A percentile compares a stretch with the other conserved stretches of the same genome.
phyloP scores from a whole-genome alignment of 805 yeast genomes.

The Ogataea kodamae region DNA sequence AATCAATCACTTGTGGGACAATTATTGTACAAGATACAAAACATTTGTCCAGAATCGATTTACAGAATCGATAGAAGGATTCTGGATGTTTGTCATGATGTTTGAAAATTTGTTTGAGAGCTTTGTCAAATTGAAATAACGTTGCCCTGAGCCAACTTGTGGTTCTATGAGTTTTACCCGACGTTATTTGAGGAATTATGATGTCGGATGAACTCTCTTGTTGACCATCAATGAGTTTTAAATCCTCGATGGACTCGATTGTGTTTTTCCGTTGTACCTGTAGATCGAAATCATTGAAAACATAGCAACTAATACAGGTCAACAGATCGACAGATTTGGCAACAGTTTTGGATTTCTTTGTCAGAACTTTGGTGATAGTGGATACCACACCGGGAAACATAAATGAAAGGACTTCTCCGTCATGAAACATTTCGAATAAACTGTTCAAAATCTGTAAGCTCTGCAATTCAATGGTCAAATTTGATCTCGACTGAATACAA shows the following conservation, averaged over 20 bases:
- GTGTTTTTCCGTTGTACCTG: conserved; percentile 16
- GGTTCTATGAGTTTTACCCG: conserved; percentile 35
- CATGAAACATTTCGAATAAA: conserved; percentile 35
- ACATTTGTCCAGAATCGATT: conserved; percentile 32
- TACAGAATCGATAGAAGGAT: conserved; percentile 31
- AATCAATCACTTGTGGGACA: conserved; percentile 35
- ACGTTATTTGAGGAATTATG: conserved; percentile 15
- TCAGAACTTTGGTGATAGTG: conserved; percentile 35
- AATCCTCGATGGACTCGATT: conserved; percentile 13
- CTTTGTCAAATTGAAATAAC: conserved; percentile 44
- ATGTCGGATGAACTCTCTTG: conserved; percentile 14
- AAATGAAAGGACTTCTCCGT: conserved; percentile 48
- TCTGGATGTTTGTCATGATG: conserved; percentile 31
- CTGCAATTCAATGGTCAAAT: conserved; percentile 29
- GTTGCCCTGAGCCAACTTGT: conserved; percentile 56
- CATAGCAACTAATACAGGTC: conserved; percentile 29
- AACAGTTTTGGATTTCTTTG: conserved; percentile 38
- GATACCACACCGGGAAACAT: conserved; percentile 53
- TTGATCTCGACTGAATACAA: conserved; percentile 28
- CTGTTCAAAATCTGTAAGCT: conserved; percentile 34
- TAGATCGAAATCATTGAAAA: conserved; percentile 43
- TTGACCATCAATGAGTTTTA: conserved; percentile 4
- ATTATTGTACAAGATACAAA: conserved; percentile 35
- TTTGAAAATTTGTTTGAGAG: conserved; percentile 37
- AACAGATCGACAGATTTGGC: conserved; percentile 32